A percentile compares a stretch with the other conserved stretches of the same genome.
Evolutionary conservation across 192 early-diverging fungal species (phyloP).

Genomic region (Umbelopsis sp.): DNA sequence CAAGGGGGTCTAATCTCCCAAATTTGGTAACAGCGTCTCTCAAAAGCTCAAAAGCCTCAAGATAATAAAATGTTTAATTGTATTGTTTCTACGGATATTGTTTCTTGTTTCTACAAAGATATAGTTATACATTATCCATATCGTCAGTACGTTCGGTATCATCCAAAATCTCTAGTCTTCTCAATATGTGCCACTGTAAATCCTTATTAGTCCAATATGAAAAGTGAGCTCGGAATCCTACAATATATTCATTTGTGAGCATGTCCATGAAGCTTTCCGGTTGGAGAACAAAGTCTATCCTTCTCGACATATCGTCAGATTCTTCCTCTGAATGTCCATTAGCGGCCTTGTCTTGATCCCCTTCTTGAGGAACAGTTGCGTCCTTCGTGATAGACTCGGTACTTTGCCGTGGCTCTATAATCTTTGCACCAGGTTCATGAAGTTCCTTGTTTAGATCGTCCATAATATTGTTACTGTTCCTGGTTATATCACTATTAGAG

Average conservation of each 20-base stretch:
- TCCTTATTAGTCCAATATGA: slow-evolving; percentile 60
- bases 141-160: neutral
- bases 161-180: slow-evolving; percentile 31
- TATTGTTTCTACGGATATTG: neutral
- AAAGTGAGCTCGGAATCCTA: slow-evolving; percentile 57
- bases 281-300: slow-evolving; percentile 54
- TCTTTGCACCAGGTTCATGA: slow-evolving; percentile 29
- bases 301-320: slow-evolving; percentile 25
- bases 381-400: slow-evolving; percentile 23
- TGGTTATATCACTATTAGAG: neutral
- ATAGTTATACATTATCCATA: neutral
- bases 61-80: too few relatives aligned
- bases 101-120: neutral
- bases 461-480: slow-evolving; percentile 22
- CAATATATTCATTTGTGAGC: slow-evolving; percentile 55
- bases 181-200: slow-evolving; percentile 39
- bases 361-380: slow-evolving; percentile 22
- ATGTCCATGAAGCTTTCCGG: slow-evolving; percentile 53
- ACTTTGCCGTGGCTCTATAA: slow-evolving; percentile 22
- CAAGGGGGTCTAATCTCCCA: neutral
- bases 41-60: too few relatives aligned
- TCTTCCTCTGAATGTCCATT: neutral
- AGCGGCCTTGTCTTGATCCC: neutral
- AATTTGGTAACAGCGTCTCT: too few relatives aligned
- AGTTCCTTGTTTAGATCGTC: slow-evolving; percentile 34